Conservation (phyloP, 202 grass and related monocot genomes). For the Schoenoplectus tabernaemontani region DNA sequence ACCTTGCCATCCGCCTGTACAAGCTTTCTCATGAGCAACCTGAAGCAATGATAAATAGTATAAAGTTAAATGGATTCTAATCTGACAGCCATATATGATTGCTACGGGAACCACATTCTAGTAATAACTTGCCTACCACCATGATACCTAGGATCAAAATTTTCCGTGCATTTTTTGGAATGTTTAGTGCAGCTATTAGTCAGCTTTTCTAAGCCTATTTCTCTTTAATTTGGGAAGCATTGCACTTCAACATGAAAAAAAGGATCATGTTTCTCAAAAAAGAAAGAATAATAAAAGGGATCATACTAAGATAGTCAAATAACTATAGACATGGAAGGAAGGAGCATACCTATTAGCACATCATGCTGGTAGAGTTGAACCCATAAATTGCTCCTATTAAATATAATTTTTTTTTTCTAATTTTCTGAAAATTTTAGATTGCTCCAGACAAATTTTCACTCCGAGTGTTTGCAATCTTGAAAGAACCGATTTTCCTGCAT, state of each 20-base stretch:
- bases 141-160: no score
- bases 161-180: not conserved
- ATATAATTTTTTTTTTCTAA: not conserved
- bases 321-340: not conserved
- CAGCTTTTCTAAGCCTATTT: not conserved
- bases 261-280: no score
- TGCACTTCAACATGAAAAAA: not conserved
- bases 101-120: not conserved
- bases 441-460: slow-evolving; percentile 27
- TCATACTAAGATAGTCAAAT: not conserved
- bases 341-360: not conserved
- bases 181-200: not conserved
- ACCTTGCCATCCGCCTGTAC: not conserved
- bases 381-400: no score
- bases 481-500: slow-evolving; percentile 74
- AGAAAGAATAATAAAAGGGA: not conserved
- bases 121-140: not conserved
- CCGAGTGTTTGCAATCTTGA: slow-evolving; percentile 40
- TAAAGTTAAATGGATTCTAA: not conserved
- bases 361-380: not conserved
- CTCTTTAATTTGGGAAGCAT: not conserved
- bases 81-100: not conserved
- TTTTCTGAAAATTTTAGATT: slow-evolving; percentile 6
- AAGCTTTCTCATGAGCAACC: not conserved
- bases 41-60: not conserved